These are phyloP conservation scores for Cordyceps farinosa DNA, from an alignment of 2,329 filamentous ascomycete species.

Conservation along the genomic window DNA sequence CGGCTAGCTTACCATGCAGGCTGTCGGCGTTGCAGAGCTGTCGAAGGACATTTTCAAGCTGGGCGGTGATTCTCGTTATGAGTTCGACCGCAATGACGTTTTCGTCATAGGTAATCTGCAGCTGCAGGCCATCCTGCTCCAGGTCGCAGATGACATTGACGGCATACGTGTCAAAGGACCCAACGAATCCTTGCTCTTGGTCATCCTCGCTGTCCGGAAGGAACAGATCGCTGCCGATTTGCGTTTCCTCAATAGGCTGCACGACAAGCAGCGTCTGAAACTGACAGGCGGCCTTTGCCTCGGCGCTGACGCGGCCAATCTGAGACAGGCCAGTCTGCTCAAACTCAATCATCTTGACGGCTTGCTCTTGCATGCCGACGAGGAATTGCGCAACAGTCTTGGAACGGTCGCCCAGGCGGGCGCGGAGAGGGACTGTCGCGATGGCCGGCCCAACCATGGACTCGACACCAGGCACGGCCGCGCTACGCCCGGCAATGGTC, in stretches of 20 bases:
- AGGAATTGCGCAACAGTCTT: conserved; percentile 20
- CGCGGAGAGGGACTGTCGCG: conserved; percentile 18
- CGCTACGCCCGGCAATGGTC: conserved; percentile 18
- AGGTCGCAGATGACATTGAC: conserved; percentile 7
- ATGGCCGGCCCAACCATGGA: conserved; percentile 27
- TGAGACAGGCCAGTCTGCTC: conserved; percentile 19
- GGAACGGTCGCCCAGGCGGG: conserved; percentile 2
- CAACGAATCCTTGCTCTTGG: neutral
- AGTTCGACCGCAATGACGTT: neutral
- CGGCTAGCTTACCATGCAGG: neutral
- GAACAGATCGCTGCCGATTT: conserved; percentile 7
- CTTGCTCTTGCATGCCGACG: conserved; percentile 21
- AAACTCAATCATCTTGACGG: conserved; percentile 9
- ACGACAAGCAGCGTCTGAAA: conserved; percentile 25
- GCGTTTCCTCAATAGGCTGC: conserved; percentile 6
- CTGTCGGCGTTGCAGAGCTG: conserved; percentile 15
- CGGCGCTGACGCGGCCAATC: conserved; percentile 18
- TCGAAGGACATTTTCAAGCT: conserved; percentile 13
- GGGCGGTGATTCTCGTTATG: neutral
- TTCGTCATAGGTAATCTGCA: neutral
- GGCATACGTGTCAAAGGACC: conserved; percentile 9
- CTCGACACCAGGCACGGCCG: conserved; percentile 17
- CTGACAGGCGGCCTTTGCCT: conserved; percentile 19
- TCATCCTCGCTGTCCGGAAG: conserved; percentile 4
- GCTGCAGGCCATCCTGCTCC: conserved; percentile 8